A percentile compares a stretch with the other conserved stretches of the same genome.
phyloP scores from a whole-genome alignment of 1,284 basidiomycete species.

The Cryptococcus hybrid region DNA sequence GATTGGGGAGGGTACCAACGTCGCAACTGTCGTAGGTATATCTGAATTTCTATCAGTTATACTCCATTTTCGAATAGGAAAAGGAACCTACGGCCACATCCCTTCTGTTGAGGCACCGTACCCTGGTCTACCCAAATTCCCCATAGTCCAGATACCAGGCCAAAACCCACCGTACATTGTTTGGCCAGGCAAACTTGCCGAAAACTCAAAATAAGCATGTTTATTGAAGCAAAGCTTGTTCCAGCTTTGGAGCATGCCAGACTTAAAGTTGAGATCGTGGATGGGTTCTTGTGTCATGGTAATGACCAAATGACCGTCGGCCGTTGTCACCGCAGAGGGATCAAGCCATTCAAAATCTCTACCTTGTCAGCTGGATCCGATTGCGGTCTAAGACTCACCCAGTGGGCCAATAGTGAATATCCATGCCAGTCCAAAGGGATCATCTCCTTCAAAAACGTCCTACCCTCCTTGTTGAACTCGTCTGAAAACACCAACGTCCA shows the following conservation, averaged over 20 bases:
- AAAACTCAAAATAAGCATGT: slow-evolving; percentile 46
- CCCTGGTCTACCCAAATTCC: slow-evolving; percentile 52
- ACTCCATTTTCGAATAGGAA: neutral
- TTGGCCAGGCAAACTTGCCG: slow-evolving; percentile 42
- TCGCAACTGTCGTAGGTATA: slow-evolving; percentile 49
- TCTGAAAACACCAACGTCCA: slow-evolving; percentile 79
- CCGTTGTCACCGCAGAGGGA: slow-evolving; percentile 75
- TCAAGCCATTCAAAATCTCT: slow-evolving; percentile 59
- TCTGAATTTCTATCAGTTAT: neutral
- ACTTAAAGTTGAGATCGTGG: slow-evolving; percentile 54
- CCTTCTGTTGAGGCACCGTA: slow-evolving; percentile 68
- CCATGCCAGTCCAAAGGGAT: slow-evolving; percentile 54
- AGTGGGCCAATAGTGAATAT: slow-evolving; percentile 52
- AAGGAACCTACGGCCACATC: slow-evolving; percentile 48
- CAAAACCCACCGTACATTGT: slow-evolving; percentile 51
- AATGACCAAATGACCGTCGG: slow-evolving; percentile 74
- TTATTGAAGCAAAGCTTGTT: slow-evolving; percentile 53
- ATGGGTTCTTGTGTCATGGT: slow-evolving; percentile 61
- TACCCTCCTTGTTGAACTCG: slow-evolving; percentile 73
- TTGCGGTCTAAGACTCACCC: neutral
- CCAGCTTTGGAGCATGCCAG: slow-evolving; percentile 56
- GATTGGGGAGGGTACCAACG: slow-evolving; percentile 45
- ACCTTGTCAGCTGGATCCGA: neutral
- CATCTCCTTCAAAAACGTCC: slow-evolving; percentile 54
- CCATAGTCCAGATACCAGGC: slow-evolving; percentile 54